phyloP scores from a whole-genome alignment of 495 filamentous ascomycete genomes.

The Penicillium psychrofluorescens region DNA sequence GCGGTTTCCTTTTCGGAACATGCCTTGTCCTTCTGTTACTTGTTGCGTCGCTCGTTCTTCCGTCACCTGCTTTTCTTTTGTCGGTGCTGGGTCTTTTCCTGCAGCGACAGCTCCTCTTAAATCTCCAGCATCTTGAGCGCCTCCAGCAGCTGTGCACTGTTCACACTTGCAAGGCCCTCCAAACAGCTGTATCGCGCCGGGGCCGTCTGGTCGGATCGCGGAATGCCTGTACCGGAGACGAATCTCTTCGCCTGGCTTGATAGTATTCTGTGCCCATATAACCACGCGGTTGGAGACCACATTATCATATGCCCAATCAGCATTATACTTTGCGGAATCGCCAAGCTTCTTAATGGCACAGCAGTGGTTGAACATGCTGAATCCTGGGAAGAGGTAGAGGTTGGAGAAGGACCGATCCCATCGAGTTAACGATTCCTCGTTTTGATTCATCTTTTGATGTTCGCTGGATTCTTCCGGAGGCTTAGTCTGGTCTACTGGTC shows the following conservation, averaged over 20 bases:
- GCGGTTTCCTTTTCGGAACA: no score
- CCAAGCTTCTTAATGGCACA: constrained; percentile 1
- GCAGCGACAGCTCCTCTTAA: no score
- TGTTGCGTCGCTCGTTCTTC: no score
- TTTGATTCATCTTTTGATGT: constrained; percentile 1
- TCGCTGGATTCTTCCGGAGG: no score
- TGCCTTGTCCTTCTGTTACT: no score
- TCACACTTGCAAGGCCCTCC: not conserved
- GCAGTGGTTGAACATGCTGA: constrained; percentile 28
- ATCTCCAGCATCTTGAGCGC: no score
- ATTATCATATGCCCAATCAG: constrained; percentile 19
- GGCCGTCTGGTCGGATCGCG: not conserved
- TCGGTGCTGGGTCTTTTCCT: no score
- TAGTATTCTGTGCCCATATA: constrained; percentile 17
- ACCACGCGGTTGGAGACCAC: constrained; percentile 22
- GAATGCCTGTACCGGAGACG: constrained; percentile 14
- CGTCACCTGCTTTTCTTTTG: no score
- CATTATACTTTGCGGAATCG: constrained; percentile 5
- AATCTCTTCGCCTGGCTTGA: constrained; percentile 22
- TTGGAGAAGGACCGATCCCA: constrained; percentile 16
- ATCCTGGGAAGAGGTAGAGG: constrained; percentile 24
- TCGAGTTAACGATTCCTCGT: not conserved
- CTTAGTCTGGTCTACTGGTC: constrained; percentile 4
- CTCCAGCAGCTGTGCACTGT: not conserved
- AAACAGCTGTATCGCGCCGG: not conserved